Evolutionary conservation across 106 monocot genomes (phyloP), one percentile per base, ranked within the genome.

Genomic region (Acanthochlamys bracteata): DNA sequence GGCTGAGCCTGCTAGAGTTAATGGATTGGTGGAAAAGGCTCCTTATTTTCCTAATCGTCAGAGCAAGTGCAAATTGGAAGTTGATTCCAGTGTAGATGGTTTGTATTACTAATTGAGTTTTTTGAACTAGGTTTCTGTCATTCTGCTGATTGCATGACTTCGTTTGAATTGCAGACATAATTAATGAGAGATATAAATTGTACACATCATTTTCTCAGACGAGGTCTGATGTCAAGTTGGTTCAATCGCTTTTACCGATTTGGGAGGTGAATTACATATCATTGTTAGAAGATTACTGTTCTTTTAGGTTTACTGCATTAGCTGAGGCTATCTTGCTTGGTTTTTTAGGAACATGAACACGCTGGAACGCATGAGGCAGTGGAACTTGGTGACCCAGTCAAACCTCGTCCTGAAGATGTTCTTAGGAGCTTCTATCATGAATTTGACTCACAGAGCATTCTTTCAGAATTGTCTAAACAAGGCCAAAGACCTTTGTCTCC

Each of bases 231-330:
- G 59, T 70, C 42, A 96, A 83, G 78, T 87, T 96, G 90, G 95
- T 96, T 79, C 90, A 87, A 64, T 96, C 95, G 40, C 88, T 96
- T 20, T 22, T 96, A 54, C 80, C 87, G 60, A 91, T 96, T 70
- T 96, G 95, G 95, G 90, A 91, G 84, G 95, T 90, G 0, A 47
- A 73, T 79, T 74, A 60, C 16, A 1, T 33, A 27, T 60, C 7
- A 13, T 27, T 60, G 26, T 60, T 25, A 0, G 16, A 0, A 25
- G 17, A 1, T 33, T 13, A 60, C 10, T 33, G 19, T 9, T 45
- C 13, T 9, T 45, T 45, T 45, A 45, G 43, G n/a, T n/a, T n/a
- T n/a, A n/a, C 27, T 61, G 11, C 54, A 41, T 57, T 20, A 46
- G 13, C 55, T 68, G 11, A 6, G 20, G 7, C 39, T 71, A 54